Evolutionary conservation across 495 filamentous ascomycete genomes (phyloP), one percentile per base, ranked within the genome.

Genomic region (Xylona heveae): DNA sequence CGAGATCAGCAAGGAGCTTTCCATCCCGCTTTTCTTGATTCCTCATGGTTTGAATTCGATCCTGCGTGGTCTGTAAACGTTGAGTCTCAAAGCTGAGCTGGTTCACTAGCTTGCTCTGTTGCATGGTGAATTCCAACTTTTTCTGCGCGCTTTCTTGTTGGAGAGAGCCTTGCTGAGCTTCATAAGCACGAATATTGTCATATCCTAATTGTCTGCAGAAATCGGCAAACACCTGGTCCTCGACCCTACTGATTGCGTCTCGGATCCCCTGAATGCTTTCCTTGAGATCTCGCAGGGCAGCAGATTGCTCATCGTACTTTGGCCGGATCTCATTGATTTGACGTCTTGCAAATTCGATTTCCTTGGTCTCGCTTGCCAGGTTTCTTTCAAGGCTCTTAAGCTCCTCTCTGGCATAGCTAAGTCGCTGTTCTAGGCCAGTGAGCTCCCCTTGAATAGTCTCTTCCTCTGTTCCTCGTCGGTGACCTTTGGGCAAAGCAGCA

Each of bases 161-260:
- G 30, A 85, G 47, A 9, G 72, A 79, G 21, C 88, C 88, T 48
- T 95, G 88, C 36, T 90, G 83, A 5, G 72, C 74, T 50, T 94
- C 81, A 44, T 95, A 99, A 22, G 75, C 74, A 14, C 85, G 78
- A 40, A 99, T 92, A 42, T 82, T 74, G 13, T 72, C 63, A 49
- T 88, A 95, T 0, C 81, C 78, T 12, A 93, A 62, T 19, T 79
- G 70, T 43, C 71, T 66, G 57, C 90, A 95, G 58, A 95, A 99
- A 14, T 64, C 63, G 15, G 61, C 61, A 48, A 91, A 95, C 14
- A 99, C 66, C 40, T 84, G 69, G 49, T 99, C 85, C 47, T 93
- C 79, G 10, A 91, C 78, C 25, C 64, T 60, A 32, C 74, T 68
- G 33, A 94, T 80, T n/a, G 74, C 66, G n/a, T 66, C 63, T 45